phyloP scores from a whole-genome alignment of 805 yeast genomes.

The Candida pseudofarinosa region DNA sequence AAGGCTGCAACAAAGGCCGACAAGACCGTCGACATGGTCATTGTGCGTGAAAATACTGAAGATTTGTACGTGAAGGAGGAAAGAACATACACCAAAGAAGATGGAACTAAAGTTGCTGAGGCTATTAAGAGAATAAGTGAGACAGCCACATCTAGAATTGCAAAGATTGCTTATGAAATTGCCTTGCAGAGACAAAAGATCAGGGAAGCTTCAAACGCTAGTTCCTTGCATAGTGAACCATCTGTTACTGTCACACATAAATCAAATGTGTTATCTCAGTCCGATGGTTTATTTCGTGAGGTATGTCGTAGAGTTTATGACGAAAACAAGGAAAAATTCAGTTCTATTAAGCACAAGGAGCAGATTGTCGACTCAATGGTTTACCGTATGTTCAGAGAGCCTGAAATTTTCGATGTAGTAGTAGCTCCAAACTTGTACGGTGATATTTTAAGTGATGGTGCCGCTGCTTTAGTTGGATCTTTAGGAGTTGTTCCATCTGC shows the following conservation, averaged over 20 bases:
- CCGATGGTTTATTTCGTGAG: conserved; percentile 97
- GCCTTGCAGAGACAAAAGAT: conserved; percentile 86
- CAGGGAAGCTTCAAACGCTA: conserved; percentile 45
- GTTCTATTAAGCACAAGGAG: conserved; percentile 69
- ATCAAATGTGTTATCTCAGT: conserved; percentile 86
- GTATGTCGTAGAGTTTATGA: conserved; percentile 61
- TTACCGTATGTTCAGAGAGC: conserved; percentile 97
- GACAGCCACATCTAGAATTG: conserved; percentile 78
- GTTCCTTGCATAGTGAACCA: conserved; percentile 44
- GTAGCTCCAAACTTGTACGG: conserved; percentile 99
- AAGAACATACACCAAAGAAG: conserved; percentile 62
- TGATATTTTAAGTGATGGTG: conserved; percentile 95
- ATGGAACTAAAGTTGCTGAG: conserved; percentile 90
- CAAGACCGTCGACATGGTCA: conserved; percentile 93
- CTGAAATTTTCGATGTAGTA: conserved; percentile 93
- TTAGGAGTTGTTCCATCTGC: conserved; percentile 98
- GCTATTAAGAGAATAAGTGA: conserved; percentile 96
- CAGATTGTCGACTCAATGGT: conserved; percentile 99
- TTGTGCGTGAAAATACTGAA: conserved; percentile 98
- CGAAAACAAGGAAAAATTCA: conserved; percentile 54
- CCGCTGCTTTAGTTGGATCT: conserved; percentile 96
- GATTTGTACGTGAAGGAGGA: conserved; percentile 96
- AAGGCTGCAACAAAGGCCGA: conserved; percentile 84
- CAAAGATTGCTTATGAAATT: conserved; percentile 86
- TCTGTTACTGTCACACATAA: conserved; percentile 91